Evolutionary conservation across 1,284 basidiomycete species (phyloP), one percentile per base, ranked within the genome.

Genomic region (Waitea zeae): DNA sequence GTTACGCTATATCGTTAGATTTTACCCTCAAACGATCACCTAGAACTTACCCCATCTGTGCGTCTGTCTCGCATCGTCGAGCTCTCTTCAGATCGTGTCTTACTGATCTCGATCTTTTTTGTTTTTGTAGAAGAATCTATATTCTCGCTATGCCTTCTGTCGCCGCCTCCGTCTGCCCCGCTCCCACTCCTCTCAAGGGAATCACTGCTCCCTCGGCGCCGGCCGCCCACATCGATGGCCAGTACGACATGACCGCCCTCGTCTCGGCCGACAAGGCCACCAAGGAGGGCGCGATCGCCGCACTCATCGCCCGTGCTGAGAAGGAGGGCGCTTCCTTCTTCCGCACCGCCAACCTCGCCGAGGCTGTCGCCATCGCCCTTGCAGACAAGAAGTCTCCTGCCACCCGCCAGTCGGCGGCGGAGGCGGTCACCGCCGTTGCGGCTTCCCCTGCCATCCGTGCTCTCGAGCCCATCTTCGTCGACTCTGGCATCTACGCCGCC

Each of bases 341-440:
- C 51, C 66, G 70, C 47, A 64, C 75, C 46, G 64, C 78, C 42
- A 82, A 73, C 46, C 83, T 95, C 59, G 62, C 65, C 39, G 78
- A 81, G 43, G 87, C 88, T 47, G 63, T 78, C 46, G 53, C 87
- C 57, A 89, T 86, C 70, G 80, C 81, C 38, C 78, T 90, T 43
- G 66, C 64, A 55, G 88, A 93, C 73, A 93, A 92, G 75, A 87
- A 87, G 62, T 82, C 77, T 9, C 76, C 79, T 31, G 73, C 77
- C 42, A 73, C 79, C 43, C 84, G 88, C 52, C 83, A 93, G 61
- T 83, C 78, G 43, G 87, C 83, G 33, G 78, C 77, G 36, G 58
- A 63, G 53, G 77, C 84, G 46, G 58, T 95, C 48, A 54, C 61
- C 40, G 62, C 76, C 41, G 65, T 88, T 57, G 68, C 80, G 49